Conservation (phyloP, 2,329 filamentous ascomycete genomes). For the Beauveria rudraprayagi region DNA sequence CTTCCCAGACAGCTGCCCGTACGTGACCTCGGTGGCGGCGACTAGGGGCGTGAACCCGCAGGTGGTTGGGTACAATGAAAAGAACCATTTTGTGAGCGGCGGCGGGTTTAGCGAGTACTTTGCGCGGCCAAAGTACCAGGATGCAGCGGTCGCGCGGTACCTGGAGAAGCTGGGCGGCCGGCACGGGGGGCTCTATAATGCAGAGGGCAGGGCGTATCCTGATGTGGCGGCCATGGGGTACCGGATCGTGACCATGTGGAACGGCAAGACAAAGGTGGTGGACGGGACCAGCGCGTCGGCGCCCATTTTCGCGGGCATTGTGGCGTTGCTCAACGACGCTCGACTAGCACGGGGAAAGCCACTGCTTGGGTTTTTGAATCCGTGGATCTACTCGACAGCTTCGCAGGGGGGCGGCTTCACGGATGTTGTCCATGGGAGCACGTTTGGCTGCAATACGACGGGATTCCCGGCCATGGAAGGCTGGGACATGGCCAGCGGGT, state of each 20-base stretch:
- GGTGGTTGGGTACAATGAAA: conserved; percentile 26
- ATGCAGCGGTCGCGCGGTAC: conserved; percentile 38
- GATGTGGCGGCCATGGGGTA: conserved; percentile 43
- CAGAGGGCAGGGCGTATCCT: conserved; percentile 31
- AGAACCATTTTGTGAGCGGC: conserved; percentile 41
- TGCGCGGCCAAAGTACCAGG: conserved; percentile 28
- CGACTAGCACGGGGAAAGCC: conserved; percentile 37
- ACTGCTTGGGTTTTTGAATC: conserved; percentile 39
- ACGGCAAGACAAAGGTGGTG: conserved; percentile 25
- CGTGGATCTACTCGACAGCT: conserved; percentile 33
- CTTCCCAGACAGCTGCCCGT: conserved; percentile 35
- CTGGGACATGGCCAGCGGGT: conserved; percentile 6
- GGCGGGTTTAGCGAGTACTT: conserved; percentile 36
- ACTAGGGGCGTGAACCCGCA: conserved; percentile 37
- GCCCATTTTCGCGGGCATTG: conserved; percentile 46
- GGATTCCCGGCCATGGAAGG: background rate
- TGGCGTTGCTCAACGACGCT: conserved; percentile 49
- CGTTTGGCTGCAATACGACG: background rate
- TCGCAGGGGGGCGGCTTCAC: conserved; percentile 7
- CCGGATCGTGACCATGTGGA: conserved; percentile 24
- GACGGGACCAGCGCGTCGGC: conserved; percentile 36
- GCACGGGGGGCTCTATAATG: background rate
- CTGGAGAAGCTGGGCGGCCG: conserved; percentile 6
- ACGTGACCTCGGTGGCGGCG: conserved; percentile 49
- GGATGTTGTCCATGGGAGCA: conserved; percentile 3